Base-by-base conservation (phyloP, 2,329 filamentous ascomycete species). In the Aspergillus hortae region DNA sequence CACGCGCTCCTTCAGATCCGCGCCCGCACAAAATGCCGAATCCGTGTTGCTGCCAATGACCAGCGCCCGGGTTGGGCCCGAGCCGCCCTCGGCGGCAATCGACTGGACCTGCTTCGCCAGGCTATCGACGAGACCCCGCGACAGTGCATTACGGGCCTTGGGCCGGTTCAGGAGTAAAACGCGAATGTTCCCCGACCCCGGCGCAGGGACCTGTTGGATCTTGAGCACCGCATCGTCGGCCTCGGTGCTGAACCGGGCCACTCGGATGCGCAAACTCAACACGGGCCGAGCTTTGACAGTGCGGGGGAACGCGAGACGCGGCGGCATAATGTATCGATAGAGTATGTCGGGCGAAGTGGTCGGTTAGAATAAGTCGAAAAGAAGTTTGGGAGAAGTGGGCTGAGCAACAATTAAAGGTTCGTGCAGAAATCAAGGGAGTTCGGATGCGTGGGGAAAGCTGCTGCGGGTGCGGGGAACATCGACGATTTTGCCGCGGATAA, bases 131-230 rank as follows among this genome's bases (percentile, higher is more conserved):
- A 99, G 80, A 52, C 86, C 83, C 53, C 79, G 81, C 0, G 92
- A 97, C 67, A 99, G 89, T 60, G 94, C 94, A 73, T 99, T 99
- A 65, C 92, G 88, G 33, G 92, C 87, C 7, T 82, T 72, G 0
- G 91, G 91, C 4, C 91, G 83, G 75, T 96, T 94, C 60, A 99
- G 82, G 56, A 92, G 87, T 51, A 97, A 84, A 58, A 97, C 81
- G 53, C 90, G 87, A 73, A 97, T 94, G 74, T 87, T 88, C 58
- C 92, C 94, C 15, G 84, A 84, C 65, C 87, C 83, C 0, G 90
- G 86, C 2, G 91, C 89, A 41, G 89, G 87, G 45, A 96, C 74
- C 70, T 87, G 85, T 55, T 84, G 86, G 59, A 89, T 81, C 66
- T 86, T 85, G 72, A 95, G 72, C 47, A 74, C 64, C 7, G 66